These are phyloP conservation scores for Mycena leptocephala DNA, from an alignment of 768 basidiomycete species.

Conservation along the genomic window DNA sequence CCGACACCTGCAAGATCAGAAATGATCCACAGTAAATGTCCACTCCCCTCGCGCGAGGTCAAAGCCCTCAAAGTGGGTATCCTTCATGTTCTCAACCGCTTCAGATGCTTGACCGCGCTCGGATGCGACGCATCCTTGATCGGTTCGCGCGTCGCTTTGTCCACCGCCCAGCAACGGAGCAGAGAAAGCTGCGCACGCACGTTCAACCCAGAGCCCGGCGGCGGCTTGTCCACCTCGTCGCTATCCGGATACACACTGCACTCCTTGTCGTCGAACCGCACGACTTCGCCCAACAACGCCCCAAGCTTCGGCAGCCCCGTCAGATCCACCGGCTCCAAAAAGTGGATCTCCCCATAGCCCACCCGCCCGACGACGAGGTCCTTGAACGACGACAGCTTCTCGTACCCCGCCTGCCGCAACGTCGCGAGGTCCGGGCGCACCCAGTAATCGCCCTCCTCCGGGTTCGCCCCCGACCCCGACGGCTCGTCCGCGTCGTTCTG, in stretches of 20 bases:
- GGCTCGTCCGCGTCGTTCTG: constrained; percentile 37
- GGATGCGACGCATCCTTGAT: constrained; percentile 88
- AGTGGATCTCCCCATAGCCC: constrained; percentile 92
- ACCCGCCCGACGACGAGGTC: constrained; percentile 92
- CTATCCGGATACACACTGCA: constrained; percentile 95
- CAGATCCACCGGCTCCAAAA: constrained; percentile 86
- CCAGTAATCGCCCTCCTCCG: constrained; percentile 93
- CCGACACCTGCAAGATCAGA: constrained; percentile 56
- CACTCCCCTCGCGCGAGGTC: constrained; percentile 89
- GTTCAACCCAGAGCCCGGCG: constrained; percentile 90
- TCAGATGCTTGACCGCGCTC: constrained; percentile 79
- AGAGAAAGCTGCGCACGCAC: constrained; percentile 87
- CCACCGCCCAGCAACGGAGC: constrained; percentile 88
- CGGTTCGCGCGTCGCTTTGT: constrained; percentile 92
- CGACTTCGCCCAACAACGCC: constrained; percentile 88
- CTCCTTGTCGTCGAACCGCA: constrained; percentile 93
- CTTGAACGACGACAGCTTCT: constrained; percentile 80
- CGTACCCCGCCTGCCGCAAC: constrained; percentile 80
- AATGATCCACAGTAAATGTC: constrained; percentile 96
- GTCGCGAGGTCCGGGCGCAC: constrained; percentile 84
- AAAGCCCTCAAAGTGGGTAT: constrained; percentile 89
- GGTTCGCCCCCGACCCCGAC: constrained; percentile 52
- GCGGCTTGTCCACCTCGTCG: constrained; percentile 88
- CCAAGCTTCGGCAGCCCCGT: constrained; percentile 87
- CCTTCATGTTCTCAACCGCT: constrained; percentile 87